Base-by-base conservation (phyloP, 495 filamentous ascomycete genomes). In the Pyronema omphalodes region DNA sequence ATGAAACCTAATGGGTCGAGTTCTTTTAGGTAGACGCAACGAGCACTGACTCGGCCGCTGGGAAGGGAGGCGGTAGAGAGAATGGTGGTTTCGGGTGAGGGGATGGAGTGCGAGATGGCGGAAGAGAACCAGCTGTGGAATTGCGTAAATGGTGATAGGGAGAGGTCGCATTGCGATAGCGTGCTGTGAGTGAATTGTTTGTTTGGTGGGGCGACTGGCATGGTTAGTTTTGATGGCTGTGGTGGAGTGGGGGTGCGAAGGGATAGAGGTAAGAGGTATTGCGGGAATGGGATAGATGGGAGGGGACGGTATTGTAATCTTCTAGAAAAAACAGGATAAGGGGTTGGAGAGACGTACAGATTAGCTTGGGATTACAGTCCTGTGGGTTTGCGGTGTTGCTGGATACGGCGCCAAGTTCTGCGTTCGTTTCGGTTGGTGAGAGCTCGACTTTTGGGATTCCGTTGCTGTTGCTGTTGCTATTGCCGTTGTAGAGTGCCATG, bases 21-120 rank as follows among this genome's bases (percentile, higher is more conserved):
- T 66, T 88, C 83, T 65, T 98, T 98, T 34, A 98, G 73, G 67
- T 96, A 96, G 51, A 98, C 86, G 55, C 82, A 75, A 45, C 91
- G 84, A 8, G 84, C 77, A 55, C 82, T 86, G 37, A 95, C 81
- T 34, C 82, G 79, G 52, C 91, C 91, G 0, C 79, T 84, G 15
- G 88, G 91, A 4, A 96, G 72, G n/a, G 71, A 71, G 0, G 91
- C 87, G 6, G 89, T 96, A 9, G 91, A 82, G 0, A 96, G 71
- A 14, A 77, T 82, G 57, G 80, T 79, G 34, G 74, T 82, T 76
- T 85, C 88, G 56, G 73, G 89, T 57, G 88, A 83, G 51, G 77
- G 73, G 47, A 87, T 75, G 12, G 71, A 65, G 11, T 62, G 60
- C 11, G 72, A 65, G 55, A 80, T 78, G 0, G 87, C 83, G 55